phyloP scores from a whole-genome alignment of 257 asterid species.

The Ilex aquifolium region DNA sequence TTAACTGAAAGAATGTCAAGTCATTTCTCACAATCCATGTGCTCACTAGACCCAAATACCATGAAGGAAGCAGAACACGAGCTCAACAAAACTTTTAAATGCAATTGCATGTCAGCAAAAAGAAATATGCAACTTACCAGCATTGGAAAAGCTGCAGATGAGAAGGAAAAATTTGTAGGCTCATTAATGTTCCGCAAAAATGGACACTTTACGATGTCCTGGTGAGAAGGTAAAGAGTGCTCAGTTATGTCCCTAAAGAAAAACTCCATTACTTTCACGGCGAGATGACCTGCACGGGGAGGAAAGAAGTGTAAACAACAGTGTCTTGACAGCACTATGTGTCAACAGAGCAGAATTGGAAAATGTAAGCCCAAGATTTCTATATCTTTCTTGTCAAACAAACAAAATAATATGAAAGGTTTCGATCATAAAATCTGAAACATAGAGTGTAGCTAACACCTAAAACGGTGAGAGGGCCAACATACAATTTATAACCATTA shows the following conservation, averaged over 20 bases:
- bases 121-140: slow-evolving; percentile 42
- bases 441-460: background rate
- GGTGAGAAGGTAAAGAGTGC: slow-evolving; percentile 47
- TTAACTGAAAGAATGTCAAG: background rate
- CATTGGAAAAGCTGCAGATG: slow-evolving; percentile 44
- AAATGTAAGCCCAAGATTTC: too few species aligned
- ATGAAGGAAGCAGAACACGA: background rate
- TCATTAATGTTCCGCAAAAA: slow-evolving; percentile 87
- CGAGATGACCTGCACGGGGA: slow-evolving; percentile 39
- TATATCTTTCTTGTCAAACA: background rate
- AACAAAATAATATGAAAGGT: background rate
- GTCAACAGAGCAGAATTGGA: too few species aligned
- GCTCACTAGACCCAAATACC: background rate
- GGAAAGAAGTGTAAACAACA: slow-evolving; percentile 1
- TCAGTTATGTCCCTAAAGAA: slow-evolving; percentile 43
- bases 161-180: slow-evolving; percentile 66
- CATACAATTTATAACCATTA: background rate
- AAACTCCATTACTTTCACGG: slow-evolving; percentile 54
- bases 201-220: slow-evolving; percentile 71
- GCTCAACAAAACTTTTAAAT: background rate
- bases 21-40: background rate
- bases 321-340: background rate
- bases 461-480: background rate
- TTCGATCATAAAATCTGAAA: background rate
- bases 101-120: background rate